Percentiles rank a stretch among this genome's conserved stretches.
phyloP scores from a whole-genome alignment of 768 basidiomycete genomes.

The Myochromella boudieri region DNA sequence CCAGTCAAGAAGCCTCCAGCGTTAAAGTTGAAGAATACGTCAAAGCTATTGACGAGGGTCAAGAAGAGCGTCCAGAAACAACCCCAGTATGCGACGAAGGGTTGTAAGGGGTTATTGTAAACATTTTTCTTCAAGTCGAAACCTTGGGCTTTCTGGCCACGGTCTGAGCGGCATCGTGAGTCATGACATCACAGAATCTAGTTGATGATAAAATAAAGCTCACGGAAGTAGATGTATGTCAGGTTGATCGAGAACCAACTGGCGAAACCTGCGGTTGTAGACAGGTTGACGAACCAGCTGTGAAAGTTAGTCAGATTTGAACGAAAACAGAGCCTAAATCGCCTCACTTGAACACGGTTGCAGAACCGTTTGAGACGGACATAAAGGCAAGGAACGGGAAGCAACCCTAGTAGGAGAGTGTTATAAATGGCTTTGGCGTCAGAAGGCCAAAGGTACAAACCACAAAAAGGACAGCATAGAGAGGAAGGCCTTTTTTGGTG shows the following conservation, averaged over 20 bases:
- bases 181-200: neutral
- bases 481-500: conserved; percentile 49
- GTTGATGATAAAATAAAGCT: no score
- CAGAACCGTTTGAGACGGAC: conserved; percentile 56
- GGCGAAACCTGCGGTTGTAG: conserved; percentile 67
- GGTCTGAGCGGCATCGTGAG: conserved; percentile 36
- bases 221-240: conserved; percentile 73
- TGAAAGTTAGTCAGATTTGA: neutral
- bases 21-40: conserved; percentile 65
- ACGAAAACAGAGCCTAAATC: neutral
- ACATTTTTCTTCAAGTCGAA: conserved; percentile 59
- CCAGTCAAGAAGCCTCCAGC: conserved; percentile 47
- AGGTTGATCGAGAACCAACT: conserved; percentile 68
- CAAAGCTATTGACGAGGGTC: conserved; percentile 52
- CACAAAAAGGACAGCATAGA: conserved; percentile 34
- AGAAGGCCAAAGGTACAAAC: conserved; percentile 22
- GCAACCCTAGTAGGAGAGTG: conserved; percentile 25
- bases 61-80: conserved; percentile 63
- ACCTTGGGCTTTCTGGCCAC: conserved; percentile 65
- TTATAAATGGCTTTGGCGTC: neutral
- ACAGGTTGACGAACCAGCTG: conserved; percentile 71
- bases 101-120: conserved; percentile 63
- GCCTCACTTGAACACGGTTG: conserved; percentile 55
- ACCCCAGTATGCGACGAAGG: conserved; percentile 71
- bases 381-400: conserved; percentile 62